phyloP scores from a whole-genome alignment of 176 grass and related monocot species.

The Oryza punctata region DNA sequence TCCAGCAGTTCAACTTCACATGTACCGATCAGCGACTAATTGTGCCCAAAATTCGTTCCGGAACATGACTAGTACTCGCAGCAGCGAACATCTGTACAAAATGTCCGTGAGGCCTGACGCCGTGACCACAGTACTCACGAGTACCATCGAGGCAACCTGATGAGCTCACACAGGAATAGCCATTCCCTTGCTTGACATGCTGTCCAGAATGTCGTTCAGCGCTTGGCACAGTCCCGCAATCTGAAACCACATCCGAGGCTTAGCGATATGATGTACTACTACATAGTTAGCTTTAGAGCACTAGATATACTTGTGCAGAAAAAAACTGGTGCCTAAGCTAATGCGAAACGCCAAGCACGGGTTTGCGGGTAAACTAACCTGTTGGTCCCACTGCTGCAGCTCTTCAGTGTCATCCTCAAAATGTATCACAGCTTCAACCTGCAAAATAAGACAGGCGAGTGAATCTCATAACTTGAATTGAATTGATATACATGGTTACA shows the following conservation, averaged over 20 bases:
- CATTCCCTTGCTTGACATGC: constrained; percentile 86
- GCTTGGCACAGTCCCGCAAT: constrained; percentile 93
- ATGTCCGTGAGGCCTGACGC: constrained; percentile 4
- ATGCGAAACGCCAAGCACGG: background rate
- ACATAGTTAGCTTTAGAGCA: background rate
- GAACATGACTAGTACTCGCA: background rate
- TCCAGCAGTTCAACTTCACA: background rate
- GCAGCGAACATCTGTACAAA: constrained; percentile 40
- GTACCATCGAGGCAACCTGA: background rate
- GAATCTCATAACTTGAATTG: background rate
- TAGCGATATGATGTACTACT: background rate
- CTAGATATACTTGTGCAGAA: background rate
- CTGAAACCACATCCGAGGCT: constrained; percentile 35
- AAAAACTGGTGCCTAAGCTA: background rate
- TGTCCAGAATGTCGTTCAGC: constrained; percentile 92
- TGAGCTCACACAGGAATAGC: constrained; percentile 61
- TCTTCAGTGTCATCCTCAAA: constrained; percentile 97
- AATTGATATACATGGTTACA: background rate
- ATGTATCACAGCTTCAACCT: constrained; percentile 99
- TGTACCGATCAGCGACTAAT: background rate
- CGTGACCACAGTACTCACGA: background rate
- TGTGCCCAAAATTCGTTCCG: background rate
- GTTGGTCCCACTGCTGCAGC: constrained; percentile 95
- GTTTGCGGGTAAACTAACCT: constrained; percentile 47
- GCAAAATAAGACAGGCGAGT: background rate